Evolutionary conservation across 2,329 filamentous ascomycete genomes (phyloP), one percentile per base, ranked within the genome.

Genomic region (Teratosphaeria destructans): DNA sequence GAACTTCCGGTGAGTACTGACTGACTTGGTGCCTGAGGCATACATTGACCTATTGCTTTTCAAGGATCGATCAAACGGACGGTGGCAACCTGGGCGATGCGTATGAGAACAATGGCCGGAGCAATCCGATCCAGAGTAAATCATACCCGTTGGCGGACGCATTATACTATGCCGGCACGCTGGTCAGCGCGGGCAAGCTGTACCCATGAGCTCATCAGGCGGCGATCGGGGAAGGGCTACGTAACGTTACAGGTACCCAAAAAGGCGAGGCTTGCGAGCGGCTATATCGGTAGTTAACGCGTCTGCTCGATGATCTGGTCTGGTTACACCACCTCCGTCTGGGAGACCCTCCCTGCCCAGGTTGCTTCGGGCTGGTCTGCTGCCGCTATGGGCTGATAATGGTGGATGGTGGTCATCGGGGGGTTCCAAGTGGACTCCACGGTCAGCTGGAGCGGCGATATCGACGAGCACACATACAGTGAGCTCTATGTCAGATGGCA

Each of bases 41-140:
- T 14, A 14, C 37, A 14, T 12, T 43, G 16, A 43, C 11, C 37
- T 43, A 5, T 3, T 14, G 11, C 11, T n/a, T 43, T 43, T 43
- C 5, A 5, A 43, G 37, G 29, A 32, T 72, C 55, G 70, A 72
- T 56, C 67, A 72, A 64, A 70, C 70, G 5, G 70, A 72, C 35
- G 74, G 73, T 11, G 73, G 74, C 1, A 66, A 71, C 3, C 64
- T 74, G 3, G 73, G 73, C 8, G 73, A 63, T 67, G 72, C 60
- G 58, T 75, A 73, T 58, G 70, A 75, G 57, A 75, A 74, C 54
- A 74, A 75, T 47, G 72, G 68, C 3, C 69, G 70, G 55, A 63
- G 59, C n/a, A 60, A 57, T 0, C 66, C 66, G 52, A 67, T 71
- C 62, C 7, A 65, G 63, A 65, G 71, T 60, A 57, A 74, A 58